Evolutionary conservation across 163 green algal genomes (phyloP).

Genomic region (Coccomyxa subellipsoidea): DNA sequence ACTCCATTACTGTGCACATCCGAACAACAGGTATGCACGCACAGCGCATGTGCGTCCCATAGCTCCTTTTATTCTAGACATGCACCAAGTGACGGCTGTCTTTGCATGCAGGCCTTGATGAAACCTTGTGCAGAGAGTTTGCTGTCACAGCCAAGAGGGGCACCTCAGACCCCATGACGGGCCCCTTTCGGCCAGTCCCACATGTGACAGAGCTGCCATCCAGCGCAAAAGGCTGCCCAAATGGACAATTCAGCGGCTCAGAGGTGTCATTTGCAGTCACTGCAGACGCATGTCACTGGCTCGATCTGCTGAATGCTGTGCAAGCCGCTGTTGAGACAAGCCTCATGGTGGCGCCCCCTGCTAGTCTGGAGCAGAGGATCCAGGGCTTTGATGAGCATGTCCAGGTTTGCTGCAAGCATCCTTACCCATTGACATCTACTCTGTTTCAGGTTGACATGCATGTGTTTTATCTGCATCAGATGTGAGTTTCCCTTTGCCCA

Average conservation of each 20-base stretch:
- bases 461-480: too few species aligned
- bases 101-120: not conserved
- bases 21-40: not conserved
- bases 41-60: too few species aligned
- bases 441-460: too few species aligned
- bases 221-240: not conserved
- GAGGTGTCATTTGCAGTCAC: conserved; percentile 8
- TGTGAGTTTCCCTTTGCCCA: too few species aligned
- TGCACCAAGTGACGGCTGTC: too few species aligned
- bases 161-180: too few species aligned
- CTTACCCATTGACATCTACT: not conserved
- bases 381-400: conserved; percentile 13
- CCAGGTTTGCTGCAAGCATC: not conserved
- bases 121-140: not conserved
- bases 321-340: not conserved
- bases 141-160: not conserved
- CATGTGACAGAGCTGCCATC: not conserved
- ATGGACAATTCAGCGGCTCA: conserved; percentile 4
- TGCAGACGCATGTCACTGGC: not conserved
- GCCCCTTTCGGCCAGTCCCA: not conserved
- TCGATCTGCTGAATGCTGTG: not conserved
- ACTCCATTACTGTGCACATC: not conserved
- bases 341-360: not conserved
- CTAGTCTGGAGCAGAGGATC: conserved; percentile 7
- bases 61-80: too few species aligned